A percentile compares a stretch with the other conserved stretches of the same genome.
Conservation (phyloP, 345 rosid genomes). For the Ceriops tagal region DNA sequence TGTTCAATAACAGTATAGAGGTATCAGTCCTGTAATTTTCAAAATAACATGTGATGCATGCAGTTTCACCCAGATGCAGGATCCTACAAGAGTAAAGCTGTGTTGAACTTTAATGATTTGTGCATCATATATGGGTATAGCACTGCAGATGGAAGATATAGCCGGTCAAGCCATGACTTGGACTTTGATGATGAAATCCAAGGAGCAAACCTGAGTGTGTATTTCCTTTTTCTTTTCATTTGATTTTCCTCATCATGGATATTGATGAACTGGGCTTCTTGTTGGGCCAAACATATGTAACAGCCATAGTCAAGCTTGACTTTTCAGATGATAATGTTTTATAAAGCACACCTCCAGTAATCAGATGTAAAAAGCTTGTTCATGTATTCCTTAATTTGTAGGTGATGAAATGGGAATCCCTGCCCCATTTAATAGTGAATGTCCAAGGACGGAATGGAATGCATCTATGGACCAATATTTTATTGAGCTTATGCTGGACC, state of each 20-base stretch:
- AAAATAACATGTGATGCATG: constrained; percentile 19
- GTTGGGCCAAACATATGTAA: not conserved
- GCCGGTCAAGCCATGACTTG: constrained; percentile 78
- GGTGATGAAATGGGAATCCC: constrained; percentile 46
- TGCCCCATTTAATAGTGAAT: constrained; percentile 35
- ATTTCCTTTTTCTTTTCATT: not conserved
- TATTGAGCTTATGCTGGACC: constrained; percentile 73
- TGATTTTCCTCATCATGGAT: no score
- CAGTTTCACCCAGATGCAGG: constrained; percentile 76
- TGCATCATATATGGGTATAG: constrained; percentile 72
- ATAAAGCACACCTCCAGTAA: constrained; percentile 3
- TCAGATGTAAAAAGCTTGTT: constrained; percentile 1
- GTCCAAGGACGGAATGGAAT: constrained; percentile 71
- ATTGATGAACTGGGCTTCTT: not conserved
- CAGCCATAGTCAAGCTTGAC: not conserved
- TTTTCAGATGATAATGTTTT: not conserved
- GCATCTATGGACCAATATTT: constrained; percentile 69
- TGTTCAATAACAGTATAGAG: constrained; percentile 2
- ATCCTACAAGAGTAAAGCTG: constrained; percentile 64
- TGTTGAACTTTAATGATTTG: constrained; percentile 63
- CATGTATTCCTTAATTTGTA: constrained; percentile 21
- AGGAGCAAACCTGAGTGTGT: constrained; percentile 49
- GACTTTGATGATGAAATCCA: constrained; percentile 67
- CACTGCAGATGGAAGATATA: constrained; percentile 87
- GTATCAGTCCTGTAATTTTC: not conserved